A percentile compares a stretch with the other conserved stretches of the same genome.
phyloP scores from a whole-genome alignment of 1,284 basidiomycete genomes.

The Macrocystidia cucumis region DNA sequence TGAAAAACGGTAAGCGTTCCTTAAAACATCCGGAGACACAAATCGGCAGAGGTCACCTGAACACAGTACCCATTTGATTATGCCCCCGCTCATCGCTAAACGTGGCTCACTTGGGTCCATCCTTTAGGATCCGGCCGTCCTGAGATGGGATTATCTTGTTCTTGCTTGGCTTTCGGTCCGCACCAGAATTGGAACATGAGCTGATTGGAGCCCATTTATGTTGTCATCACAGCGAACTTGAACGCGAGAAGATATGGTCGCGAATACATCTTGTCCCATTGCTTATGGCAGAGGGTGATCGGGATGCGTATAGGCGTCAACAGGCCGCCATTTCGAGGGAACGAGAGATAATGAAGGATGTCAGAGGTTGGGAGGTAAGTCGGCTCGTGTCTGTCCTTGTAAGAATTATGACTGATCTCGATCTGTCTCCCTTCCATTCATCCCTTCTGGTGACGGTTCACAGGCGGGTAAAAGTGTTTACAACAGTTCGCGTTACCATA shows the following conservation, averaged over 20 bases:
- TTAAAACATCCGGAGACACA: constrained; percentile 16
- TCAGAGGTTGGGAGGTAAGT: constrained; percentile 91
- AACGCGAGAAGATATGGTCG: constrained; percentile 93
- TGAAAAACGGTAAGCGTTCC: constrained; percentile 77
- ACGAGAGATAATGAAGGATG: constrained; percentile 93
- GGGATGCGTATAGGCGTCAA: constrained; percentile 81
- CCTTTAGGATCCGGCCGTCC: constrained; percentile 71
- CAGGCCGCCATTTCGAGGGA: constrained; percentile 79
- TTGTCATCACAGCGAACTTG: constrained; percentile 68
- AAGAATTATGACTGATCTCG: constrained; percentile 11
- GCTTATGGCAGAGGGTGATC: constrained; percentile 88
- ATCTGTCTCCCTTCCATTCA: constrained; percentile 11
- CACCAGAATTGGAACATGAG: constrained; percentile 26
- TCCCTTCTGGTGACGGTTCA: constrained; percentile 10
- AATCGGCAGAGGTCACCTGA: constrained; percentile 41
- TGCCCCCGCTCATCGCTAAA: constrained; percentile 50
- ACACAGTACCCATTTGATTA: constrained; percentile 49
- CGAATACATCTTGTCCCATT: constrained; percentile 93
- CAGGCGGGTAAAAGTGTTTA: constrained; percentile 64
- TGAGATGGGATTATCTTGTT: constrained; percentile 32
- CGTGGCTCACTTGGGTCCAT: constrained; percentile 62
- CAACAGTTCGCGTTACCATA: constrained; percentile 75
- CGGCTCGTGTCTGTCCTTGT: constrained; percentile 13
- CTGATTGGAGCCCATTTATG: constrained; percentile 25
- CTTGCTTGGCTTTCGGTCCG: constrained; percentile 29